Conservation (phyloP, 1,284 basidiomycete genomes). For the Thelephora terrestris region DNA sequence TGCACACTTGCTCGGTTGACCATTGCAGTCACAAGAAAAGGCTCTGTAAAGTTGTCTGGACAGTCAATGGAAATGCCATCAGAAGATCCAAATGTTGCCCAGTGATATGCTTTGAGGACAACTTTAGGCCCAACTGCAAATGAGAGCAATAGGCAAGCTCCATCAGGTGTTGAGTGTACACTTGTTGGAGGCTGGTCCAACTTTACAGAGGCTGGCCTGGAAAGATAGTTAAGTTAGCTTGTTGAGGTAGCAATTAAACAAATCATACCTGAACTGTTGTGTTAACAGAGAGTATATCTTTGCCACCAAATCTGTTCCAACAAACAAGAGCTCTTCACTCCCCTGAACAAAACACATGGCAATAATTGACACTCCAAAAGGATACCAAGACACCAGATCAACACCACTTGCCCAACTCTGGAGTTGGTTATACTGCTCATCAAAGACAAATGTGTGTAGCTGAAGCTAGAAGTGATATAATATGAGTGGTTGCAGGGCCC, state of each 20-base stretch:
- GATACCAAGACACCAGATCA: conserved; percentile 36
- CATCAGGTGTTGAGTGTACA: conserved; percentile 39
- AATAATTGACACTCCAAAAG: conserved; percentile 17
- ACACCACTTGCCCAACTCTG: conserved; percentile 29
- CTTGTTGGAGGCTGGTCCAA: conserved; percentile 24
- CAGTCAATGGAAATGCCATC: conserved; percentile 31
- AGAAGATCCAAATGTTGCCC: conserved; percentile 43
- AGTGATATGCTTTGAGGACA: conserved; percentile 36
- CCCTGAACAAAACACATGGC: conserved; percentile 32
- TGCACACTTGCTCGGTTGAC: conserved; percentile 31
- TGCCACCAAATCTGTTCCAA: conserved; percentile 30
- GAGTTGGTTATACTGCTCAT: conserved; percentile 30
- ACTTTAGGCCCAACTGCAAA: conserved; percentile 13
- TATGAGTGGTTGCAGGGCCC: background rate
- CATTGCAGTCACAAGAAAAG: conserved; percentile 34
- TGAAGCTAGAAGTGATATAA: conserved; percentile 18
- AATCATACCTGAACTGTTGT: conserved; percentile 37
- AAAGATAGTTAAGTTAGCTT: background rate
- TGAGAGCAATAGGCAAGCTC: conserved; percentile 36
- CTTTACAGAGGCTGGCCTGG: conserved; percentile 37
- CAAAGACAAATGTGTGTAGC: conserved; percentile 35
- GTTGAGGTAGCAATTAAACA: background rate
- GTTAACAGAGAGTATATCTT: conserved; percentile 42
- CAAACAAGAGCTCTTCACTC: conserved; percentile 37
- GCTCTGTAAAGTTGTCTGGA: conserved; percentile 16